phyloP scores from a whole-genome alignment of 2,329 filamentous ascomycete species.

The Fusarium verticillioides region DNA sequence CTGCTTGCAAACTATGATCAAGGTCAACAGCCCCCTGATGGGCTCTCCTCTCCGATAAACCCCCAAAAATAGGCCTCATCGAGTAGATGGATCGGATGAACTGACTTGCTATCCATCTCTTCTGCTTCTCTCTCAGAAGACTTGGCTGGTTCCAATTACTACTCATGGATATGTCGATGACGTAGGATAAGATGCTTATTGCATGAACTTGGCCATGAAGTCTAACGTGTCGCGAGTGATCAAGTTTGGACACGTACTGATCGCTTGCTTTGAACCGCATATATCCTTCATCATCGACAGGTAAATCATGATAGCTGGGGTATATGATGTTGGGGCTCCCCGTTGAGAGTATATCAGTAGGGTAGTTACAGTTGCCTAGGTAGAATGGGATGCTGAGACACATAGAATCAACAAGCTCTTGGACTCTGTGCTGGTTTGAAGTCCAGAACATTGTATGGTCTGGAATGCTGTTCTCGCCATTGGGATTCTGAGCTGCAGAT shows the following conservation, averaged over 20 bases:
- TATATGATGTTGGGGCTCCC: neutral
- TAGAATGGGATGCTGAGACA: conserved; percentile 34
- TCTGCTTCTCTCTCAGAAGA: neutral
- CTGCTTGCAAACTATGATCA: neutral
- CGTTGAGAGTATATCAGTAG: neutral
- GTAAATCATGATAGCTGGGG: conserved; percentile 26
- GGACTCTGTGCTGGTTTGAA: fast-evolving
- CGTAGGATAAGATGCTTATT: conserved; percentile 6
- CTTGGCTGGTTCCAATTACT: neutral
- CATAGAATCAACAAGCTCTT: conserved; percentile 8
- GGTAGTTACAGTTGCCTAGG: conserved; percentile 11
- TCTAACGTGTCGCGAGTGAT: conserved; percentile 19
- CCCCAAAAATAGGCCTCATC: neutral
- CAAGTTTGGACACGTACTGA: conserved; percentile 5
- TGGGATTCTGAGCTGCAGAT: fast-evolving
- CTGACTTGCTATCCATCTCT: conserved; percentile 11
- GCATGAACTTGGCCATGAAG: conserved; percentile 17
- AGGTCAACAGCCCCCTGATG: too few relatives aligned
- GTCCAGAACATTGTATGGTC: neutral
- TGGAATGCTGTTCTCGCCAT: fast-evolving
- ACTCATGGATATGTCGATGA: neutral
- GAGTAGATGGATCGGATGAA: conserved; percentile 10
- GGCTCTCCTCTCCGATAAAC: neutral
- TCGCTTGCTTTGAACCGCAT: neutral
- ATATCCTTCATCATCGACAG: neutral